Conservation (phyloP, 1,284 basidiomycete species). For the Leccinum huronense region DNA sequence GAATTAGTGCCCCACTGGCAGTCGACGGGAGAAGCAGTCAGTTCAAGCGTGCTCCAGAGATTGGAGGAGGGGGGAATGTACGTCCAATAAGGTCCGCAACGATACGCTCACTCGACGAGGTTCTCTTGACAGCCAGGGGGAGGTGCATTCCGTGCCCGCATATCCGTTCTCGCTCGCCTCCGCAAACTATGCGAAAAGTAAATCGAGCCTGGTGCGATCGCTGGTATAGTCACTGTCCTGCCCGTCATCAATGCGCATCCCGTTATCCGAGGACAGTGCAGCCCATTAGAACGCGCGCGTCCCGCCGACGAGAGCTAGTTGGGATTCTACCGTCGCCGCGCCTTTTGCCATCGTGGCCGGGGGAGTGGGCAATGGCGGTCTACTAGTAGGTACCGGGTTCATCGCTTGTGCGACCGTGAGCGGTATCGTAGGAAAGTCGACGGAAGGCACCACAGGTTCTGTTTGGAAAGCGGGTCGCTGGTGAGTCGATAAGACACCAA, state of each 20-base stretch:
- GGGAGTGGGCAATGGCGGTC: constrained; percentile 75
- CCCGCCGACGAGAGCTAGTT: constrained; percentile 83
- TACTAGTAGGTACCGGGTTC: constrained; percentile 85
- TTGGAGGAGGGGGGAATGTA: constrained; percentile 6
- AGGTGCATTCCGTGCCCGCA: constrained; percentile 39
- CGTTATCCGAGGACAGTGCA: constrained; percentile 38
- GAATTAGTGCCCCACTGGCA: too few relatives aligned
- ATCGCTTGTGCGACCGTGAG: constrained; percentile 93
- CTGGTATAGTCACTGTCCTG: constrained; percentile 39
- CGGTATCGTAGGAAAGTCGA: constrained; percentile 96
- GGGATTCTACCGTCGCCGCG: constrained; percentile 83
- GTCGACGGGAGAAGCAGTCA: too few relatives aligned
- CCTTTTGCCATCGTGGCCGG: constrained; percentile 87
- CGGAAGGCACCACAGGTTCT: constrained; percentile 95
- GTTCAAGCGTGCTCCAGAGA: too few relatives aligned
- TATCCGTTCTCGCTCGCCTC: constrained; percentile 17
- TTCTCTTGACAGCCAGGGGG: constrained; percentile 63
- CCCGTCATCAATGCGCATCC: constrained; percentile 38
- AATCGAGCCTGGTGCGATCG: too few relatives aligned
- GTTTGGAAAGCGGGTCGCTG: background rate
- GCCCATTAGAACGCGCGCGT: constrained; percentile 79
- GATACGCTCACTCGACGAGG: constrained; percentile 45
- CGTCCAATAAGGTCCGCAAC: constrained; percentile 39
- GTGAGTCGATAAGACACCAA: too few relatives aligned
- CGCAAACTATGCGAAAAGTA: too few relatives aligned